phyloP scores from a whole-genome alignment of 768 basidiomycete genomes.

The Inosperma sp. region DNA sequence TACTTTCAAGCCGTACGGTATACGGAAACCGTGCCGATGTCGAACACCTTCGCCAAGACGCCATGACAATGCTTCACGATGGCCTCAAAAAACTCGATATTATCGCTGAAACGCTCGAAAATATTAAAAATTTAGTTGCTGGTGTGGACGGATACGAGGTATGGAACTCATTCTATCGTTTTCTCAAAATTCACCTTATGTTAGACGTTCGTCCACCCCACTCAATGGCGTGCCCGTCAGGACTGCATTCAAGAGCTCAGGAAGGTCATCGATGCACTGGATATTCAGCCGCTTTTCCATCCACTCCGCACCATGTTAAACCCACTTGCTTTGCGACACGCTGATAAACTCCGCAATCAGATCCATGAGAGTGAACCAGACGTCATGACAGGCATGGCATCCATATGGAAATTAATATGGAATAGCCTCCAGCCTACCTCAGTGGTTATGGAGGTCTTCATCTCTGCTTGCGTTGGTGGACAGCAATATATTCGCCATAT shows the following conservation, averaged over 20 bases:
- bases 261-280: conserved; percentile 9
- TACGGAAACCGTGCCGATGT: conserved; percentile 13
- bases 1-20: conserved; percentile 15
- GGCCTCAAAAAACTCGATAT: conserved; percentile 5
- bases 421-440: conserved; percentile 11
- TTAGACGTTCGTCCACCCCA: neutral
- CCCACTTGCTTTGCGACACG: neutral
- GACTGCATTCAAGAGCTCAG: conserved; percentile 9
- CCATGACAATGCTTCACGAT: conserved; percentile 5
- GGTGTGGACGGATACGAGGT: neutral
- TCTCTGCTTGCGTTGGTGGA: conserved; percentile 11
- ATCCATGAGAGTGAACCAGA: neutral
- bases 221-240: neutral
- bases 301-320: conserved; percentile 14
- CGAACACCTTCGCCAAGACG: conserved; percentile 14
- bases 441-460: conserved; percentile 9
- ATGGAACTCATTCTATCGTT: neutral
- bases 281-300: conserved; percentile 14
- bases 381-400: neutral
- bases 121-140: neutral
- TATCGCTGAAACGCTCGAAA: conserved; percentile 2
- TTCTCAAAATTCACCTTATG: conserved; percentile 3
- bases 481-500: conserved; percentile 13
- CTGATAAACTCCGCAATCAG: conserved; percentile 1
- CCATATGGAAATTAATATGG: conserved; percentile 10